Base-by-base conservation (phyloP, 331 rosid species). In the Dryas integrifolia region DNA sequence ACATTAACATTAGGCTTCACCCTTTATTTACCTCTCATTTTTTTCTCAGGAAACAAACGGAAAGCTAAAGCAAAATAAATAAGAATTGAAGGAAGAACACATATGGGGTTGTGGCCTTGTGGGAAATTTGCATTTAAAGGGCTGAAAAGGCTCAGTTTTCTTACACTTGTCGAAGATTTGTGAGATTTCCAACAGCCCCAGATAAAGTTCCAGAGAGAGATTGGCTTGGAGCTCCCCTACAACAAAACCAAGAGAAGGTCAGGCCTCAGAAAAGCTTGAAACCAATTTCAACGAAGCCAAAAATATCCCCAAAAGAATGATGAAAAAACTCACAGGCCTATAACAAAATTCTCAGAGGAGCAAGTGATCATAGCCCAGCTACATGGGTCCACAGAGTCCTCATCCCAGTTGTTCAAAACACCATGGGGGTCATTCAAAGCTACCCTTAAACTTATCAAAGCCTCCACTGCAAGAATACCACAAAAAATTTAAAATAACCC, bases 321-420 rank as follows among this genome's bases (percentile, higher is more conserved):
- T 21, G 4, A 50, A 51, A 62, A 26, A 56, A 89, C 89, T 85
- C 73, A 94, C 98, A 94, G 71, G 83, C 96, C 97, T 7, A 89
- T 69, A 58, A 94, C 97, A 47, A 79, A 77, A 59, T 49, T 81
- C 44, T 94, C 98, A 26, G 92, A 57, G 4, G 97, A 91, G 75
- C 98, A 94, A 38, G 97, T 91, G 69, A 91, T 89, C 97, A 94
- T 91, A 51, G 96, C 78, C 97, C 97, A 91, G 58, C 96, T 94
- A 73, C 98, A 94, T 67, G 98, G 96, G 82, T 94, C 98, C 5
- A 94, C 98, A 1, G 98, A 94, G 85, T 78, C 86, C 65, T 76
- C 92, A 57, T 94, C 98, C 98, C 98, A 94, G 85, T 88, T 88
- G 81, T 65, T 84, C 58, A 94, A 72, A 6, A 85, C 96, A 16